Base-by-base conservation (phyloP, 768 basidiomycete genomes). In the Boletus edulis region DNA sequence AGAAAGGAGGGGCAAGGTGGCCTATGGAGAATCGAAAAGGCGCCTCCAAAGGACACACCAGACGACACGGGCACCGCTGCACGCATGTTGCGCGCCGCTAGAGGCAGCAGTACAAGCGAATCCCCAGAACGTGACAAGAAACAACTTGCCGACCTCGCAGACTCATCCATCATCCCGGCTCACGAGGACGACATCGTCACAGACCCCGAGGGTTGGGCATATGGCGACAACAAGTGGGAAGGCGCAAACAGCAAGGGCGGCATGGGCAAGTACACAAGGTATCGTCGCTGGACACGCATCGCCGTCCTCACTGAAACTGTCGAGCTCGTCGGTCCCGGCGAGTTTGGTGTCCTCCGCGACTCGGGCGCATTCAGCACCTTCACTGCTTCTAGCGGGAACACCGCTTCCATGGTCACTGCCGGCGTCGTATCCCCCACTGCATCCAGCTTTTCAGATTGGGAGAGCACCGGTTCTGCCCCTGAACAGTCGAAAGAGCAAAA, bases 211-310 rank as follows among this genome's bases (percentile, higher is more conserved):
- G 94, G 94, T 5, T 98, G 94, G 94, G 81, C 94, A 7, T 97
- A 94, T 64, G 88, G 86, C 3, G 94, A 95, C 62, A 98, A 98
- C 69, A 96, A 97, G 68, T 98, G 94, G 94, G 94, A 97, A 66
- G 79, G 75, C 18, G 76, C 81, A 43, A 85, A 83, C 51, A 75
- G 76, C 52, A 88, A 86, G 61, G 91, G 91, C 46, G 91, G 92
- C 7, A 81, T 95, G 74, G 89, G 94, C 69, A 94, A 94, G 86
- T 95, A 90, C 69, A 96, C 94, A 1, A 82, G 94, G 14, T 86
- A 85, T 64, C 74, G 94, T 50, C 78, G 91, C 46, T 96, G 94
- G 94, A 88, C 89, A 0, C 85, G 94, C 46, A 77, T 94, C 34
- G 94, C 93, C 3, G 71, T 87, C 18, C 82, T 94, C 42, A 81